Evolutionary conservation across 192 early-diverging fungal genomes (phyloP).

Genomic region (Backusella morwellensis): DNA sequence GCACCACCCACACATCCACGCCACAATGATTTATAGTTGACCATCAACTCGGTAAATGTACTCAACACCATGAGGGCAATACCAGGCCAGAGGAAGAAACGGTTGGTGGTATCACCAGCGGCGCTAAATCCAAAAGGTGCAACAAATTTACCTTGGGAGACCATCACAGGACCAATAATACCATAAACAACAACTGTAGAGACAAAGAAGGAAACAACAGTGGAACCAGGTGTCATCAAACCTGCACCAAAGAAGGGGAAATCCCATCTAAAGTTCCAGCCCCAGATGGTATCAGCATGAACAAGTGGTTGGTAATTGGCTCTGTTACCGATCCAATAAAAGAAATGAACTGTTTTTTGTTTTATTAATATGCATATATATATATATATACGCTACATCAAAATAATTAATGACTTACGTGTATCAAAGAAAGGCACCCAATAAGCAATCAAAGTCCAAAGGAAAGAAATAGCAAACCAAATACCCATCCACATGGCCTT

Average conservation of each 20-base stretch:
- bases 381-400: neutral
- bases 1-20: constrained; percentile 37
- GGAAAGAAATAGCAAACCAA: constrained; percentile 41
- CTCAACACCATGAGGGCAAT: constrained; percentile 61
- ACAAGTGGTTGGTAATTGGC: constrained; percentile 36
- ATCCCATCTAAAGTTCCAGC: constrained; percentile 49
- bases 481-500: constrained; percentile 51
- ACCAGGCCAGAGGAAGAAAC: constrained; percentile 71
- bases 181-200: constrained; percentile 56
- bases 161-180: constrained; percentile 59
- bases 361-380: neutral
- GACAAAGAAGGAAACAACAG: constrained; percentile 51
- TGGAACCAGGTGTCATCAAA: constrained; percentile 53
- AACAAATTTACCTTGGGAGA: constrained; percentile 34
- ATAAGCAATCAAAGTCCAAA: constrained; percentile 47
- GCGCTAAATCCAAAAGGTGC: constrained; percentile 33
- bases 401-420: constrained; percentile 16
- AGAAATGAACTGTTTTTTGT: constrained; percentile 33
- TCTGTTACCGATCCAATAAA: constrained; percentile 47
- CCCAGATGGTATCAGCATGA: constrained; percentile 45
- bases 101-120: constrained; percentile 46
- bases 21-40: constrained; percentile 41
- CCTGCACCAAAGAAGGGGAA: constrained; percentile 63
- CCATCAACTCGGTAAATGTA: constrained; percentile 57
- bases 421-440: constrained; percentile 44